phyloP scores from a whole-genome alignment of 208 protist genomes.

The Leptomonas pyrrhocoris region DNA sequence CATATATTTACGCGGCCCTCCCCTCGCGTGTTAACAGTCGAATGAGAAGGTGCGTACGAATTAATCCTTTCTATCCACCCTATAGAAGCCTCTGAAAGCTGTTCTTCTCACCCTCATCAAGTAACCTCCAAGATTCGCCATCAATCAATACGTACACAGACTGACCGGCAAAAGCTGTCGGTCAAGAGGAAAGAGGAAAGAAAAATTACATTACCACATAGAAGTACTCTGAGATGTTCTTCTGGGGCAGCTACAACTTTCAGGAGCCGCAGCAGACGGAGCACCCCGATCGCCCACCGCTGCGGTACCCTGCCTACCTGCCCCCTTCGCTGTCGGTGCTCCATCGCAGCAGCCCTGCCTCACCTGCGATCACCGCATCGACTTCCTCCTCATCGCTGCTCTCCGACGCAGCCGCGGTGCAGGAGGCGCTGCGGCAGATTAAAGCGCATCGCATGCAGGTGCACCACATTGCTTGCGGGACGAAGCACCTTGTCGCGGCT shows the following conservation, averaged over 20 bases:
- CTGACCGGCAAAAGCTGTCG: not conserved
- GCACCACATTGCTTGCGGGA: slow-evolving; percentile 47
- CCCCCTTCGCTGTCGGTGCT: slow-evolving; percentile 51
- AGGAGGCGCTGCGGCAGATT: slow-evolving; percentile 18
- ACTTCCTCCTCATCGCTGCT: slow-evolving; percentile 15
- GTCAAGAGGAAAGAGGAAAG: not conserved
- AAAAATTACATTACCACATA: not conserved
- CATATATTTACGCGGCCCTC: too few relatives aligned
- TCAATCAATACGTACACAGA: not conserved
- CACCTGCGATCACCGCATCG: not conserved
- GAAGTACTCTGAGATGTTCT: slow-evolving; percentile 54
- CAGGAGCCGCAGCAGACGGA: slow-evolving; percentile 54
- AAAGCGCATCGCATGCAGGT: slow-evolving; percentile 38
- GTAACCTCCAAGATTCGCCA: too few relatives aligned
- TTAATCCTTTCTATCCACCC: too few relatives aligned
- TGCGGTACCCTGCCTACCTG: slow-evolving; percentile 74
- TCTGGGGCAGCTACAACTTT: slow-evolving; percentile 89
- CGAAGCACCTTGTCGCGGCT: slow-evolving; percentile 62
- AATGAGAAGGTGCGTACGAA: too few relatives aligned
- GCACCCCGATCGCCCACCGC: slow-evolving; percentile 41
- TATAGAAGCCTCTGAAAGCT: too few relatives aligned
- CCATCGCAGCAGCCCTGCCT: slow-evolving; percentile 7
- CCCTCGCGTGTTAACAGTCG: too few relatives aligned
- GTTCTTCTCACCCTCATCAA: too few relatives aligned
- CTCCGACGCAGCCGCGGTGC: slow-evolving; percentile 17